These are phyloP conservation scores for Aspergillus clavatus DNA, from an alignment of 2,329 filamentous ascomycete genomes.

Conservation along the genomic window DNA sequence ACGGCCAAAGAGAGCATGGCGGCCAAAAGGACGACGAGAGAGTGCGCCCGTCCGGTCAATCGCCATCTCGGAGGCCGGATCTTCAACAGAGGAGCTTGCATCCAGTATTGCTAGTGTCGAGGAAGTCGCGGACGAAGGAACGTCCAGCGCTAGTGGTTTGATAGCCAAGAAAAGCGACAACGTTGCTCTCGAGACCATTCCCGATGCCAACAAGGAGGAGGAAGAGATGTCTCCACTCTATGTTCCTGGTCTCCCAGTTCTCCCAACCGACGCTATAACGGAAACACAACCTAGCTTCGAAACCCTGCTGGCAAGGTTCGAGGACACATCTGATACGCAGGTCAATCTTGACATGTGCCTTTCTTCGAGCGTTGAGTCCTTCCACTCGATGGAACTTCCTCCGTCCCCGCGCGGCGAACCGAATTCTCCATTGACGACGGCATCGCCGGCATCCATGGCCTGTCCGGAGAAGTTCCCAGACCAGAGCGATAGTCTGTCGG, in stretches of 20 bases:
- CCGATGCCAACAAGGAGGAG: constrained; percentile 14
- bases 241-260: constrained; percentile 9
- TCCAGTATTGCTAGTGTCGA: constrained; percentile 25
- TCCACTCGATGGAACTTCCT: constrained; percentile 34
- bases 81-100: constrained; percentile 13
- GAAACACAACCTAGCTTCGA: constrained; percentile 33
- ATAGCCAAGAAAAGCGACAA: constrained; percentile 22
- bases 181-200: constrained; percentile 20
- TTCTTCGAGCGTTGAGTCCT: constrained; percentile 41
- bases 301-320: constrained; percentile 37
- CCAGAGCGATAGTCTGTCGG: not conserved
- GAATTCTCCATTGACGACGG: constrained; percentile 21
- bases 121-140: constrained; percentile 30
- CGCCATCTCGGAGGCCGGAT: constrained; percentile 12
- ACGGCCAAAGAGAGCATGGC: constrained; percentile 65
- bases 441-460: not conserved
- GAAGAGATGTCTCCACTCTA: constrained; percentile 10
- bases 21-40: constrained; percentile 51
- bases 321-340: constrained; percentile 26
- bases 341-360: constrained; percentile 25
- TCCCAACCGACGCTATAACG: constrained; percentile 20
- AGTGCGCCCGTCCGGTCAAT: constrained; percentile 20
- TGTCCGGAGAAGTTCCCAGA: not conserved
- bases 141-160: constrained; percentile 29
- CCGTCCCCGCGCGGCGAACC: constrained; percentile 19